Conservation (phyloP, 176 grass and related monocot species). For the Otatea glauca region DNA sequence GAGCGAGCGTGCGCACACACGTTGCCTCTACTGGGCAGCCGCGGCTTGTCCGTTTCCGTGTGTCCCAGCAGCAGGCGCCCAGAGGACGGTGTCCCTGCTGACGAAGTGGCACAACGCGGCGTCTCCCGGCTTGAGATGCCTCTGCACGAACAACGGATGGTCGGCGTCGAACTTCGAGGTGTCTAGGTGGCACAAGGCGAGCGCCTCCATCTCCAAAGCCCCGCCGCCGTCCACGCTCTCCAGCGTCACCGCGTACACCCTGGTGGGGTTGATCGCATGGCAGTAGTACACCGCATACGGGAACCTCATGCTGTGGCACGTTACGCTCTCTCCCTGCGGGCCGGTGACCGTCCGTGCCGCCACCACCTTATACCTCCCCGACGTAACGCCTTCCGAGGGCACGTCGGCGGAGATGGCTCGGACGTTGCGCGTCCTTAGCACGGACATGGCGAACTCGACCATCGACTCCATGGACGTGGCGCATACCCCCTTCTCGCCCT, state of each 20-base stretch:
- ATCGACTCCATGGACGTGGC: too few species aligned
- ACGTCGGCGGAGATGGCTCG: not conserved
- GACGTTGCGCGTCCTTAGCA: too few species aligned
- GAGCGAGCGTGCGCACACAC: too few species aligned
- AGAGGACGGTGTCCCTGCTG: constrained; percentile 7
- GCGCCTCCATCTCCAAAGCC: not conserved
- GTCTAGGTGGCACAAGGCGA: constrained; percentile 39
- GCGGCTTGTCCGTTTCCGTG: too few species aligned
- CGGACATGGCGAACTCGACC: too few species aligned
- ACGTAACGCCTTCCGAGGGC: not conserved
- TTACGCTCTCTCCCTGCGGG: not conserved
- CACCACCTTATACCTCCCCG: constrained; percentile 22
- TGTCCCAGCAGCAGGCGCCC: not conserved
- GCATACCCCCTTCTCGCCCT: not conserved
- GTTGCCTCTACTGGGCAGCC: too few species aligned
- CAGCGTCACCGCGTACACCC: constrained; percentile 26
- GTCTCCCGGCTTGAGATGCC: not conserved
- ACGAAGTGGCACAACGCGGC: constrained; percentile 22
- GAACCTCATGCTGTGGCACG: constrained; percentile 33
- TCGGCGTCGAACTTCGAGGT: not conserved
- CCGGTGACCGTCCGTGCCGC: not conserved
- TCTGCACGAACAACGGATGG: constrained; percentile 4
- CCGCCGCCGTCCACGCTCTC: not conserved
- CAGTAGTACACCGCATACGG: constrained; percentile 42
- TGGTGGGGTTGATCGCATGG: constrained; percentile 25